These are phyloP conservation scores for Lunularia cruciata DNA, from an alignment of 225 moss, liverwort and hornwort species.

Conservation along the genomic window DNA sequence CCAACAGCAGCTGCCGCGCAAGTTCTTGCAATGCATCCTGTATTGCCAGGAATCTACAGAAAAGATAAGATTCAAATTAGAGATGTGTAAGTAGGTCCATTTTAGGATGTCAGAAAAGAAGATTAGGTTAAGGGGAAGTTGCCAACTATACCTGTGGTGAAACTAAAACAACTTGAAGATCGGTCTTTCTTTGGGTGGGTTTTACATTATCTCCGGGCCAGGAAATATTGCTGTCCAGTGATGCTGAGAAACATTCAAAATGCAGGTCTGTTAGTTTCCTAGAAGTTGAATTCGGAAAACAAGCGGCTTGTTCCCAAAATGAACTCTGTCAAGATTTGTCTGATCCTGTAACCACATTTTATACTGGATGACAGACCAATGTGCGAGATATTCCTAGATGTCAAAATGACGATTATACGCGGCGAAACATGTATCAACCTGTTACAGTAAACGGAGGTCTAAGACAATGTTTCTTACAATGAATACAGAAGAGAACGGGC, in stretches of 20 bases:
- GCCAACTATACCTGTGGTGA: constrained; percentile 70
- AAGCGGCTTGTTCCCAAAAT: not conserved
- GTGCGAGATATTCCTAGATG: not conserved
- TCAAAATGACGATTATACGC: no score
- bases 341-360: not conserved
- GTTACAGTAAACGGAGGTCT: no score
- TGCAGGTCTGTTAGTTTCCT: not conserved
- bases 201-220: constrained; percentile 46
- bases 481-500: no score
- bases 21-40: constrained; percentile 94
- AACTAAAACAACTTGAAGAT: constrained; percentile 93
- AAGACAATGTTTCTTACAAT: no score
- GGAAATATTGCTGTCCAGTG: constrained; percentile 42
- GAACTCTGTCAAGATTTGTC: not conserved
- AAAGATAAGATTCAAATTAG: not conserved
- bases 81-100: no score
- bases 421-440: no score
- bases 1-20: constrained; percentile 95
- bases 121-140: not conserved
- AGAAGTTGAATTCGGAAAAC: not conserved
- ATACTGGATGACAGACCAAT: not conserved
- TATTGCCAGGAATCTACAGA: constrained; percentile 92
- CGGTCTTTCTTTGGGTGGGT: constrained; percentile 48
- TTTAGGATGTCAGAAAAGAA: no score
- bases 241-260: constrained; percentile 32